phyloP scores from a whole-genome alignment of 2,329 filamentous ascomycete species.

The Didymella pinodella region DNA sequence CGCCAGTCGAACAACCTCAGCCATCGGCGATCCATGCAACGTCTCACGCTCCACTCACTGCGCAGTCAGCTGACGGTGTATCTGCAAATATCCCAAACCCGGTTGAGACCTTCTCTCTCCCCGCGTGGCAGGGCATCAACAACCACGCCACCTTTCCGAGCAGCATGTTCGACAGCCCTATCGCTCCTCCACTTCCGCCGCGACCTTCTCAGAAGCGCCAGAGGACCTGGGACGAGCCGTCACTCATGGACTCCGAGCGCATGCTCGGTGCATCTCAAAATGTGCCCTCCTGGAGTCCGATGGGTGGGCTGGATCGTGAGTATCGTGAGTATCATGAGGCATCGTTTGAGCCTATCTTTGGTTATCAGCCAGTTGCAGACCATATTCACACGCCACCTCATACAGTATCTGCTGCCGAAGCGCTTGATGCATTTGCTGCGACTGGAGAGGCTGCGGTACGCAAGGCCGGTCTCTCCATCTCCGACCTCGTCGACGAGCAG shows the following conservation, averaged over 20 bases:
- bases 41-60: neutral
- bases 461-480: slow-evolving; percentile 43
- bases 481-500: slow-evolving; percentile 34
- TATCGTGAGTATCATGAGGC: too few relatives aligned
- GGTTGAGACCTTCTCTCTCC: neutral
- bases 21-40: neutral
- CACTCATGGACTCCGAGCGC: neutral
- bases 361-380: slow-evolving; percentile 1
- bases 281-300: neutral
- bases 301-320: neutral
- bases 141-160: neutral
- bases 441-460: slow-evolving; percentile 19
- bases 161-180: neutral
- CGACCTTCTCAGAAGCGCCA: slow-evolving; percentile 19
- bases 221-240: slow-evolving; percentile 10
- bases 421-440: slow-evolving; percentile 21
- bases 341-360: neutral
- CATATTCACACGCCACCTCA: slow-evolving; percentile 34
- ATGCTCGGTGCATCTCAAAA: neutral
- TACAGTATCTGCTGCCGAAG: slow-evolving; percentile 21
- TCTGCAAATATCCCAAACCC: neutral
- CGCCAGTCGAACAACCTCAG: neutral
- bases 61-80: neutral
- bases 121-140: neutral
- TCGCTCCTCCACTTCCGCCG: slow-evolving; percentile 30